Base-by-base conservation (phyloP, 768 basidiomycete species). In the Amanita inopinata region DNA sequence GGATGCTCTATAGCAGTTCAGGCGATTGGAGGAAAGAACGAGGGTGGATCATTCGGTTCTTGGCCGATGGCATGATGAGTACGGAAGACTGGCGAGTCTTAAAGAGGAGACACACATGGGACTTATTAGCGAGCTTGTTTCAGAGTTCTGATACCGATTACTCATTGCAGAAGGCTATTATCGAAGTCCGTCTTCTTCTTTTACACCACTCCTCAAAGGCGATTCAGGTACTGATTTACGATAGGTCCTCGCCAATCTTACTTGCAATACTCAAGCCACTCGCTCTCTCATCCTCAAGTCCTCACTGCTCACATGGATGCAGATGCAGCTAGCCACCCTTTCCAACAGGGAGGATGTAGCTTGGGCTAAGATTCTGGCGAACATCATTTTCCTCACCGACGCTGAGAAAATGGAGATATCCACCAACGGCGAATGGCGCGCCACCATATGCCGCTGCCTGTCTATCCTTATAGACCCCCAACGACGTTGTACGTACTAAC, bases 21-120 rank as follows among this genome's bases (percentile, higher is more conserved):
- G 82, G 86, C 30, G 80, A 82, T 10, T 91, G 87, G 83, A 83
- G 78, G 62, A 83, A 79, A 59, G 90, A 94, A 53, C 69, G 89
- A n/a, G 70, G 70, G 1, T 97, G 92, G 92, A 92, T 94, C 20
- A 62, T 94, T 24, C 70, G 74, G 30, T 87, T 90, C 59, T 61
- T 96, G 28, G 69, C 81, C 0, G 89, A 94, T 47, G 88, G 87
- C 0, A 80, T 89, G 74, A 69, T 69, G 49, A 72, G 78, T 36
- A 67, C 70, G 0, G 71, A 76, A 31, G 92, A 97, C 53, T 96
- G 92, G 91, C 70, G 69, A 23, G 72, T 90, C 2, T 58, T 93
- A 41, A 79, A 79, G 52, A 69, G 88, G 33, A 64, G 92, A 19
- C 86, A 91, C 54, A 89, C 87, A 0, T 94, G 89, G 85, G 88